Evolutionary conservation across 1,139 yeast species (phyloP).

Genomic region (Geotrichum macrosporum): DNA sequence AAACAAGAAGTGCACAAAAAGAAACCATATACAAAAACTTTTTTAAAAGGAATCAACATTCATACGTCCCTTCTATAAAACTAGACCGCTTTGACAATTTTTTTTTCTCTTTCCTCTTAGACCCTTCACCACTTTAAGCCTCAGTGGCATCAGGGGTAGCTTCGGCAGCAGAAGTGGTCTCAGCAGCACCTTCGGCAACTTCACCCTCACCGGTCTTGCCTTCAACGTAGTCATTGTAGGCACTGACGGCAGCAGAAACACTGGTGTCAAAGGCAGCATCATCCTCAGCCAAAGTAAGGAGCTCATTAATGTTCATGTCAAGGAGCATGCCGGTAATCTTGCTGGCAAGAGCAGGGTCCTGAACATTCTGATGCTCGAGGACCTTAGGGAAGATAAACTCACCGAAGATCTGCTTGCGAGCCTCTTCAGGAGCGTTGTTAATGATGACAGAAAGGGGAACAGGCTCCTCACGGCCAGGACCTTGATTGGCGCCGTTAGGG

Average conservation of each 20-base stretch:
- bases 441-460: conserved; percentile 37
- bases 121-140: conserved; percentile 5
- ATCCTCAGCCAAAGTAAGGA: conserved; percentile 75
- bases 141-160: conserved; percentile 19
- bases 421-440: conserved; percentile 54
- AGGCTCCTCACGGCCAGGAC: conserved; percentile 26
- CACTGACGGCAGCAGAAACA: conserved; percentile 91
- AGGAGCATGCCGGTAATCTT: conserved; percentile 99
- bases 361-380: conserved; percentile 70
- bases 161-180: conserved; percentile 18
- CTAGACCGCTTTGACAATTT: background rate
- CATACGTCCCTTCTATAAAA: too few species aligned
- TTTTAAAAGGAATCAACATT: too few species aligned
- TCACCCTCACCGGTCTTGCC: conserved; percentile 21
- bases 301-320: conserved; percentile 91
- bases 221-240: conserved; percentile 43
- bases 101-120: background rate
- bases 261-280: conserved; percentile 87
- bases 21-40: too few species aligned
- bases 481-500: conserved; percentile 25
- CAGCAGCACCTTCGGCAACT: conserved; percentile 16
- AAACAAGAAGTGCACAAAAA: too few species aligned
- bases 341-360: conserved; percentile 94
- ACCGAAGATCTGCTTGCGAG: conserved; percentile 95
- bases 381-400: conserved; percentile 96